Evolutionary conservation across 345 rosid genomes (phyloP).

Genomic region (Citrus medica): DNA sequence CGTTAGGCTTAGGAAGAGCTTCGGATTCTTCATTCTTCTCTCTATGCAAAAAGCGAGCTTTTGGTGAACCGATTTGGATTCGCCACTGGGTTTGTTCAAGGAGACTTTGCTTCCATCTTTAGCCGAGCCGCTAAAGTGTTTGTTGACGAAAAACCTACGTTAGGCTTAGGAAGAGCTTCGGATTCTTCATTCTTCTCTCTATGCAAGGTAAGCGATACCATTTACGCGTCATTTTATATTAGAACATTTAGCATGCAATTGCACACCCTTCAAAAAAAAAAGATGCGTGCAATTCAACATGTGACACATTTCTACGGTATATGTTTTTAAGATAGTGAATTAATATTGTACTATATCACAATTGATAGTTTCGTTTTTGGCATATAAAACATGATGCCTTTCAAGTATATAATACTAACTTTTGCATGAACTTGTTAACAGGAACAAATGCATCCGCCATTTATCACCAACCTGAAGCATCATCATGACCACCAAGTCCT

Average conservation of each 20-base stretch:
- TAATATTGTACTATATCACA: no score
- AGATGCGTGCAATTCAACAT: no score
- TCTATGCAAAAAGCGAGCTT: constrained; percentile 61
- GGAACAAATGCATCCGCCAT: constrained; percentile 63
- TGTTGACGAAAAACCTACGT: constrained; percentile 40
- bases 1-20: constrained; percentile 46
- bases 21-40: constrained; percentile 42
- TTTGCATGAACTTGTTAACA: constrained; percentile 22
- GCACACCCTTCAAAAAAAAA: no score
- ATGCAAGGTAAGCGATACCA: constrained; percentile 50
- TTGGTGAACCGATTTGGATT: constrained; percentile 61
- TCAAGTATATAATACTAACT: not conserved
- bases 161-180: constrained; percentile 47
- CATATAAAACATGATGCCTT: not conserved
- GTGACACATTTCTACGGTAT: no score
- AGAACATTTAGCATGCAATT: no score
- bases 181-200: constrained; percentile 43
- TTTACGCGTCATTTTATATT: no score
- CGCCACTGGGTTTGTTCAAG: constrained; percentile 51
- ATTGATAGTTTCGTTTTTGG: not conserved
- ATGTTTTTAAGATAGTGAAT: no score
- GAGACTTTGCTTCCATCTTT: constrained; percentile 23
- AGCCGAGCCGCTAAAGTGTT: constrained; percentile 43
- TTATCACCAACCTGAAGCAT: constrained; percentile 16
- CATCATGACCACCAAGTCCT: constrained; percentile 22